A percentile compares a stretch with the other conserved stretches of the same genome.
Conservation (phyloP, 2,329 filamentous ascomycete genomes). For the Chaetomium strumarium region DNA sequence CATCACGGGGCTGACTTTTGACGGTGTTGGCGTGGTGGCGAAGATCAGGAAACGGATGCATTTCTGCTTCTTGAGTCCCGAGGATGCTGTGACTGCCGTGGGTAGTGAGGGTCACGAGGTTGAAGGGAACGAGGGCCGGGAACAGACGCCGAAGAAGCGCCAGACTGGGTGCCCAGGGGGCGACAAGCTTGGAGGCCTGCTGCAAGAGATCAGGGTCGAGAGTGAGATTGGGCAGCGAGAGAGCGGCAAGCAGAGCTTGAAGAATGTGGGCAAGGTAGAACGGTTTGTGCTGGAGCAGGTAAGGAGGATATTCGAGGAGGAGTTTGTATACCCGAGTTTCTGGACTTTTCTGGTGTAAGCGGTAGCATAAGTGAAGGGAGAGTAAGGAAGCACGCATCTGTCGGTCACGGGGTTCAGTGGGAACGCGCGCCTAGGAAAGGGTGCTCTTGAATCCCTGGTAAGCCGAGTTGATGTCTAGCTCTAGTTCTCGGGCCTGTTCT, state of each 20-base stretch:
- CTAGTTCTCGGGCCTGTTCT: conserved; percentile 80
- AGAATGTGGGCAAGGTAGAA: conserved; percentile 98
- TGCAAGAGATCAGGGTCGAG: conserved; percentile 92
- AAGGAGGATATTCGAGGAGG: conserved; percentile 93
- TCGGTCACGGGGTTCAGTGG: background rate
- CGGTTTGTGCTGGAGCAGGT: conserved; percentile 96
- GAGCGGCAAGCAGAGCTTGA: conserved; percentile 86
- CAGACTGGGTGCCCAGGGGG: background rate
- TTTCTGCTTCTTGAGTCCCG: conserved; percentile 89
- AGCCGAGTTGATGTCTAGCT: conserved; percentile 88
- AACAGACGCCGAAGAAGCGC: conserved; percentile 21
- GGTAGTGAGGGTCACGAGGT: conserved; percentile 28
- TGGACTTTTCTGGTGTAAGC: conserved; percentile 81
- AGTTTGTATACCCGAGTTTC: conserved; percentile 97
- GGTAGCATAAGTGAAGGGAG: background rate
- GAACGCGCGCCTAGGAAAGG: conserved; percentile 43
- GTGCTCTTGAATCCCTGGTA: conserved; percentile 90
- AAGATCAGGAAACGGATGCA: conserved; percentile 85
- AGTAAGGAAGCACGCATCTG: no score
- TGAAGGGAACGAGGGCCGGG: conserved; percentile 35
- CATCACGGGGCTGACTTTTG: conserved; percentile 91
- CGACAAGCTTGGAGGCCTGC: conserved; percentile 59
- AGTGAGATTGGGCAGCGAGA: conserved; percentile 95
- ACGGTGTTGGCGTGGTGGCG: conserved; percentile 87
- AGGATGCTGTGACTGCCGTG: conserved; percentile 76